These are phyloP conservation scores for Cerrena zonata DNA, from an alignment of 1,284 basidiomycete species.

Conservation along the genomic window DNA sequence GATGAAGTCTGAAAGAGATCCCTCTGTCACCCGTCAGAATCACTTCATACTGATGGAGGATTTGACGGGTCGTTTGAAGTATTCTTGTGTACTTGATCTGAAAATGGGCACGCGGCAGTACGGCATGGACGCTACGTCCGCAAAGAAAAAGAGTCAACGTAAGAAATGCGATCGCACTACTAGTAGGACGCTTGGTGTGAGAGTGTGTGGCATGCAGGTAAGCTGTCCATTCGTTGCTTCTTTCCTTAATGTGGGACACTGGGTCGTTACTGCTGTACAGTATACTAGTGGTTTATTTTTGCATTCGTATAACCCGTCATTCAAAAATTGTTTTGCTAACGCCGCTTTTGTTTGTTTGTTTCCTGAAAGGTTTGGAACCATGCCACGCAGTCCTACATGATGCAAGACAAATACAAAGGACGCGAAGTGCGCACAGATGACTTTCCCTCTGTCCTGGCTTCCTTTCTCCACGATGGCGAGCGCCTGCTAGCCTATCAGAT, in stretches of 20 bases:
- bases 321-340: constrained; percentile 4
- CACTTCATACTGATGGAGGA: constrained; percentile 99
- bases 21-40: constrained; percentile 75
- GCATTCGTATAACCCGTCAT: too few relatives aligned
- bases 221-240: constrained; percentile 10
- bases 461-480: constrained; percentile 85
- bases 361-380: constrained; percentile 85
- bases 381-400: constrained; percentile 74
- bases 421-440: constrained; percentile 83
- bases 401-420: constrained; percentile 96
- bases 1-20: constrained; percentile 21
- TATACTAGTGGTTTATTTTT: background rate
- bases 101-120: constrained; percentile 99
- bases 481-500: constrained; percentile 86
- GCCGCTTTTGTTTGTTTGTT: too few relatives aligned
- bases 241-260: background rate
- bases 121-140: constrained; percentile 87
- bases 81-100: constrained; percentile 93
- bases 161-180: constrained; percentile 98
- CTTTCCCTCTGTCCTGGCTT: constrained; percentile 76
- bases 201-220: constrained; percentile 99
- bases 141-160: constrained; percentile 95
- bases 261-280: background rate
- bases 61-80: constrained; percentile 88
- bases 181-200: constrained; percentile 82